A percentile compares a stretch with the other conserved stretches of the same genome.
Conservation (phyloP, 2,329 filamentous ascomycete species). For the Huntiella abstrusa region DNA sequence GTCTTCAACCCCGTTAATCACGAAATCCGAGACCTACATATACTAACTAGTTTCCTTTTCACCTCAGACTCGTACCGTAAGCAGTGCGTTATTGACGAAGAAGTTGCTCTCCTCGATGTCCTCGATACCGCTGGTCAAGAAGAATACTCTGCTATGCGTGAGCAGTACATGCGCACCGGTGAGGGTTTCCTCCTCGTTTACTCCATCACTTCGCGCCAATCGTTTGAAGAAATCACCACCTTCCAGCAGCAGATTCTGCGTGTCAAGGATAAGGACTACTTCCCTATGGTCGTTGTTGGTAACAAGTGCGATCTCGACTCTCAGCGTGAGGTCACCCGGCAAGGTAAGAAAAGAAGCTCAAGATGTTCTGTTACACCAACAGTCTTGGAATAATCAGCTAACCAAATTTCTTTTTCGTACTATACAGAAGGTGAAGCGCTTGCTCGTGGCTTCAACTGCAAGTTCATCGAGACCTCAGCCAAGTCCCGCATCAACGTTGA, state of each 20-base stretch:
- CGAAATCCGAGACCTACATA: neutral
- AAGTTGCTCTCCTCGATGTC: slow-evolving; percentile 92
- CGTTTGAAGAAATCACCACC: slow-evolving; percentile 94
- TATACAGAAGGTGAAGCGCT: slow-evolving; percentile 68
- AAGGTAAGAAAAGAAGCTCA: slow-evolving; percentile 42
- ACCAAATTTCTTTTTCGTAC: neutral
- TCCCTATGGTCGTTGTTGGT: slow-evolving; percentile 95
- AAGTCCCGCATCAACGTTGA: slow-evolving; percentile 98
- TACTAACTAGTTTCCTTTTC: neutral
- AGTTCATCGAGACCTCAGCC: slow-evolving; percentile 97
- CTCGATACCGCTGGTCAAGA: slow-evolving; percentile 97
- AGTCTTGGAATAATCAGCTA: neutral
- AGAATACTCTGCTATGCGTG: slow-evolving; percentile 97
- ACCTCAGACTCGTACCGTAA: slow-evolving; percentile 88
- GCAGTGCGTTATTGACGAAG: slow-evolving; percentile 97
- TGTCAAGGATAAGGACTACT: slow-evolving; percentile 99
- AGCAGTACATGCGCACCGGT: slow-evolving; percentile 98
- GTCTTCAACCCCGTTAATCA: slow-evolving; percentile 15
- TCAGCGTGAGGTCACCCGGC: slow-evolving; percentile 77
- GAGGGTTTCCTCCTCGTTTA: slow-evolving; percentile 96
- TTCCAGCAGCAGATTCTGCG: slow-evolving; percentile 97
- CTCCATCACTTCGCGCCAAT: slow-evolving; percentile 93
- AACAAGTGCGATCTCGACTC: slow-evolving; percentile 98
- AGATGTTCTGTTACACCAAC: slow-evolving; percentile 1
- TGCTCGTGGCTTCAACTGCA: slow-evolving; percentile 78